Base-by-base conservation (phyloP, 495 filamentous ascomycete species). In the Amphirosellinia nigrospora region DNA sequence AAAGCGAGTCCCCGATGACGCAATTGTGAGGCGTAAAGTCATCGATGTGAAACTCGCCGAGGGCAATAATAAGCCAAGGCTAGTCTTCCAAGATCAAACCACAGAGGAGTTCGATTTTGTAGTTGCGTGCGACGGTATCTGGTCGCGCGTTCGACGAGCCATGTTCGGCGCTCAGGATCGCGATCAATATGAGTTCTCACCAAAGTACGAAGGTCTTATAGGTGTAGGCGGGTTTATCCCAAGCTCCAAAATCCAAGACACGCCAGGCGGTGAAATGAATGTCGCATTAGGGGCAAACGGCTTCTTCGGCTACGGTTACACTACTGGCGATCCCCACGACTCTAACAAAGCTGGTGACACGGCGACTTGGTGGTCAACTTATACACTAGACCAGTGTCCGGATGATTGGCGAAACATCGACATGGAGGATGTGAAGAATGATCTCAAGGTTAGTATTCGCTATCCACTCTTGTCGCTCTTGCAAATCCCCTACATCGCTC, bases 61-160 rank as follows among this genome's bases (percentile, higher is more conserved):
- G 38, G 7, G 73, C 70, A 28, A 52, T 71, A 55, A 73, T 60
- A 43, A 43, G 56, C 55, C 66, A 10, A 61, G 7, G 2, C 78
- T 84, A 50, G 63, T 74, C 15, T 78, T 82, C 45, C 67, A 73
- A 28, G 79, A 81, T 63, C 79, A 77, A 9, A 64, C 62, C 9
- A 73, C 75, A 4, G 81, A 82, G 4, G 76, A 81, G 19, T 85
- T 81, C 0, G 86, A 86, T 78, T 65, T 92, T 68, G 80, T 89
- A 2, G 82, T 91, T 71, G 89, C 86, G n/a, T 86, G 87, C 0
- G 89, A 90, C 77, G 89, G 89, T 1, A 79, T 89, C 5, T 84
- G 82, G 75, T 88, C 87, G 56, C 77, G 77, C 0, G 82, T 83
- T 1, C 81, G 85, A 63, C 80, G 71, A 58, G 78, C 79, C 0